These are phyloP conservation scores for Metschnikowia dekortorum DNA, from an alignment of 805 yeast species.

Conservation along the genomic window DNA sequence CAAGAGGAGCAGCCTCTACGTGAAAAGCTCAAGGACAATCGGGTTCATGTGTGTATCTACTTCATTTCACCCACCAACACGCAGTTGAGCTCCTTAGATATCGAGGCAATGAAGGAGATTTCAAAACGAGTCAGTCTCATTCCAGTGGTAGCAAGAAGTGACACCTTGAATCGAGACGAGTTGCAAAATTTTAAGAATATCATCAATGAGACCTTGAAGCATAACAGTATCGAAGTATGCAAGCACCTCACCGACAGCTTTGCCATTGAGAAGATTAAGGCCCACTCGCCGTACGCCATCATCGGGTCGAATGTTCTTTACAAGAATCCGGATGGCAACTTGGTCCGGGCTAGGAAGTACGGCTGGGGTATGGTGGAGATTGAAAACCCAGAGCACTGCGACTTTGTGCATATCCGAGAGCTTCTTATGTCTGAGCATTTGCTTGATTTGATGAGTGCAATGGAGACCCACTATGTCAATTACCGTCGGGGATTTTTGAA, in stretches of 20 bases:
- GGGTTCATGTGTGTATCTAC: conserved; percentile 84
- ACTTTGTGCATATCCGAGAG: conserved; percentile 60
- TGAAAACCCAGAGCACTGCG: conserved; percentile 74
- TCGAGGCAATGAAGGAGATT: conserved; percentile 67
- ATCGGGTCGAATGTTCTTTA: conserved; percentile 55
- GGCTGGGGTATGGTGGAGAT: conserved; percentile 86
- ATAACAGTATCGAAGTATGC: conserved; percentile 48
- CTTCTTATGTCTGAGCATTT: conserved; percentile 64
- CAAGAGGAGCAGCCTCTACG: conserved; percentile 58
- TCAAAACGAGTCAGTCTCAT: conserved; percentile 71
- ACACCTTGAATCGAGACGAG: conserved; percentile 60
- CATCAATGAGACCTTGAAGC: conserved; percentile 46
- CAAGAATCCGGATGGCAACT: conserved; percentile 27
- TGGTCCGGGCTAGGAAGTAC: conserved; percentile 57
- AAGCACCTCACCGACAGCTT: conserved; percentile 25
- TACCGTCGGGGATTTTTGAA: conserved; percentile 58
- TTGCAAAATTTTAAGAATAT: conserved; percentile 48
- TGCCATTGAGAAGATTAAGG: conserved; percentile 27
- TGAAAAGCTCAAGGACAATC: conserved; percentile 43
- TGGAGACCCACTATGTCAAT: conserved; percentile 72
- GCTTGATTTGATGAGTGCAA: conserved; percentile 72
- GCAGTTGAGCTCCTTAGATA: conserved; percentile 57
- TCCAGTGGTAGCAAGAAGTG: conserved; percentile 81
- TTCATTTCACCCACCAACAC: conserved; percentile 65
- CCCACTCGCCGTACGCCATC: conserved; percentile 63